phyloP scores from a whole-genome alignment of 2,329 filamentous ascomycete genomes.

The Colletotrichum sidae region DNA sequence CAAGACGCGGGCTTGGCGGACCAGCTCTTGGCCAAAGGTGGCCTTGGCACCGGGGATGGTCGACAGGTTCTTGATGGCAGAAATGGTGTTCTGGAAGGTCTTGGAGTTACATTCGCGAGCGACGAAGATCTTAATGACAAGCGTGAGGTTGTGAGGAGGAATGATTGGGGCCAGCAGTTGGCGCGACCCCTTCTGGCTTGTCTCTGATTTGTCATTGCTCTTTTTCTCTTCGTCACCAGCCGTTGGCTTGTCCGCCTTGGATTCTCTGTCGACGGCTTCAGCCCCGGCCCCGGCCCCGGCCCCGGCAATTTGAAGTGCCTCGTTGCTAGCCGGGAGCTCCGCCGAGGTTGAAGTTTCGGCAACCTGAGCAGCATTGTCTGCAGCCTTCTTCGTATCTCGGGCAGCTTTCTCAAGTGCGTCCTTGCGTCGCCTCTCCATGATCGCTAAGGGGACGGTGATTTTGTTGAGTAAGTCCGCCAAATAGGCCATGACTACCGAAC shows the following conservation, averaged over 20 bases:
- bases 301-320: constrained; percentile 39
- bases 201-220: constrained; percentile 53
- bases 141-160: constrained; percentile 86
- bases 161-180: constrained; percentile 84
- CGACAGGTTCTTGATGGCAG: constrained; percentile 98
- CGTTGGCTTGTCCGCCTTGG: not conserved
- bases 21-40: constrained; percentile 92
- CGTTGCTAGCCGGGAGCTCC: constrained; percentile 35
- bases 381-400: constrained; percentile 47
- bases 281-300: constrained; percentile 36
- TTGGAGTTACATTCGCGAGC: constrained; percentile 97
- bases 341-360: constrained; percentile 29
- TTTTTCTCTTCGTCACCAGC: constrained; percentile 40
- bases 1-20: constrained; percentile 85
- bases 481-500: constrained; percentile 95
- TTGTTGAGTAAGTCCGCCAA: constrained; percentile 88
- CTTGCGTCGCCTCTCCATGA: constrained; percentile 84
- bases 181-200: constrained; percentile 63
- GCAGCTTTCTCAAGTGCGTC: constrained; percentile 68
- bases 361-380: constrained; percentile 39
- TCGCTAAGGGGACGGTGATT: constrained; percentile 87
- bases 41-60: constrained; percentile 90
- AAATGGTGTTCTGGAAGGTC: constrained; percentile 97
- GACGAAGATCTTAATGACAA: constrained; percentile 97
- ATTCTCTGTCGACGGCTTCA: constrained; percentile 21